Evolutionary conservation across 1,284 basidiomycete genomes (phyloP).

Genomic region (Sanghuangporus sanghuang): DNA sequence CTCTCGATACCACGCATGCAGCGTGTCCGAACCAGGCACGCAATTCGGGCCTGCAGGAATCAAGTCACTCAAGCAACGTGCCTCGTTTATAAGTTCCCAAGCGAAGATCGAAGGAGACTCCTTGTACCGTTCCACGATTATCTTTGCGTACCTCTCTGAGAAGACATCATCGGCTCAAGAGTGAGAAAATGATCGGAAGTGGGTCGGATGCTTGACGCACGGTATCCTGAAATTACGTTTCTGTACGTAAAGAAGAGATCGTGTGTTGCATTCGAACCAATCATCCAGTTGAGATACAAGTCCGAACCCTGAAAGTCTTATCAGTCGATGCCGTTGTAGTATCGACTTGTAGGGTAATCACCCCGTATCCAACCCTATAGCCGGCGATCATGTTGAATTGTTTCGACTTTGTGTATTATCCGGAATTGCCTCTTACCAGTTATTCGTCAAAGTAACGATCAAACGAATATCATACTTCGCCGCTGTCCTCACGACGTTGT

Average conservation of each 20-base stretch:
- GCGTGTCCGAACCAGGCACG: conserved; percentile 39
- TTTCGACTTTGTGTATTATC: background rate
- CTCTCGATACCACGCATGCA: conserved; percentile 46
- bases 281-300: conserved; percentile 50
- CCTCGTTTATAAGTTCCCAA: conserved; percentile 58
- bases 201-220: conserved; percentile 27
- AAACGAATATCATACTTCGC: conserved; percentile 55
- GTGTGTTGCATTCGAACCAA: conserved; percentile 37
- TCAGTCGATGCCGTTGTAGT: background rate
- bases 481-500: conserved; percentile 55
- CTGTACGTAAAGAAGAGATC: conserved; percentile 50
- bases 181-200: background rate
- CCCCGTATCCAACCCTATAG: conserved; percentile 31
- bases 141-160: conserved; percentile 47
- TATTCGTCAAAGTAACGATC: conserved; percentile 63
- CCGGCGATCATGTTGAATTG: background rate
- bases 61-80: conserved; percentile 46
- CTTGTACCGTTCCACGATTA: conserved; percentile 52
- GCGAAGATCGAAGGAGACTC: conserved; percentile 47
- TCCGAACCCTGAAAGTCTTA: conserved; percentile 30
- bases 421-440: conserved; percentile 41
- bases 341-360: conserved; percentile 15
- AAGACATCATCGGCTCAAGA: background rate
- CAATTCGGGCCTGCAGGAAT: conserved; percentile 41
- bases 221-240: conserved; percentile 44